These are phyloP conservation scores for Claviceps sp. DNA, from an alignment of 2,329 filamentous ascomycete genomes.

Conservation along the genomic window DNA sequence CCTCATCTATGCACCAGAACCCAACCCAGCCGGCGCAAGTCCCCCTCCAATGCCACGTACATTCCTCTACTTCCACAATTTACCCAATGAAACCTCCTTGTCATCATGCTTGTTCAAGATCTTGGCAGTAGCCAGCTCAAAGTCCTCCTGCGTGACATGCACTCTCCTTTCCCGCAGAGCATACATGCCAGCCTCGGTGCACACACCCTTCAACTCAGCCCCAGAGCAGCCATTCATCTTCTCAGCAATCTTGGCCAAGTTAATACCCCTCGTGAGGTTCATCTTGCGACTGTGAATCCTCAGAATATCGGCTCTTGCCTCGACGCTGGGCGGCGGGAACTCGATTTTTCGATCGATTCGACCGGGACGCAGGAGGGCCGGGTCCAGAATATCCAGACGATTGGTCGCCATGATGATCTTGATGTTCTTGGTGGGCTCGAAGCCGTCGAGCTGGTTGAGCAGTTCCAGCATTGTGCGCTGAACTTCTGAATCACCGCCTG, in stretches of 20 bases:
- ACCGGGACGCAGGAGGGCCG: constrained; percentile 84
- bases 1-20: constrained; percentile 15
- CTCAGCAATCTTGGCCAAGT: constrained; percentile 95
- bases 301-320: constrained; percentile 92
- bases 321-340: constrained; percentile 91
- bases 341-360: constrained; percentile 98
- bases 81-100: constrained; percentile 84
- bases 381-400: constrained; percentile 91
- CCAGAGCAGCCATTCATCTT: constrained; percentile 99
- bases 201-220: constrained; percentile 95
- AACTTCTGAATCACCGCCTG: constrained; percentile 91
- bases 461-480: constrained; percentile 98
- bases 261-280: constrained; percentile 96
- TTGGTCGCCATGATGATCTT: constrained; percentile 99
- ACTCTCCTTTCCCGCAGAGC: constrained; percentile 88
- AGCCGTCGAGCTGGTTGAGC: constrained; percentile 95
- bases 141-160: constrained; percentile 97
- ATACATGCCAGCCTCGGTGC: constrained; percentile 97
- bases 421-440: constrained; percentile 99
- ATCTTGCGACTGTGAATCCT: constrained; percentile 96
- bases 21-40: background rate
- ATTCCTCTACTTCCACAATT: constrained; percentile 47
- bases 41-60: too few relatives aligned
- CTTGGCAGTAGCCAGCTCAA: constrained; percentile 96
- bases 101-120: constrained; percentile 99